Percentiles rank a stretch among this genome's conserved stretches.
Evolutionary conservation across 495 filamentous ascomycete species (phyloP).

Genomic region (Aspergillus sclerotioniger): DNA sequence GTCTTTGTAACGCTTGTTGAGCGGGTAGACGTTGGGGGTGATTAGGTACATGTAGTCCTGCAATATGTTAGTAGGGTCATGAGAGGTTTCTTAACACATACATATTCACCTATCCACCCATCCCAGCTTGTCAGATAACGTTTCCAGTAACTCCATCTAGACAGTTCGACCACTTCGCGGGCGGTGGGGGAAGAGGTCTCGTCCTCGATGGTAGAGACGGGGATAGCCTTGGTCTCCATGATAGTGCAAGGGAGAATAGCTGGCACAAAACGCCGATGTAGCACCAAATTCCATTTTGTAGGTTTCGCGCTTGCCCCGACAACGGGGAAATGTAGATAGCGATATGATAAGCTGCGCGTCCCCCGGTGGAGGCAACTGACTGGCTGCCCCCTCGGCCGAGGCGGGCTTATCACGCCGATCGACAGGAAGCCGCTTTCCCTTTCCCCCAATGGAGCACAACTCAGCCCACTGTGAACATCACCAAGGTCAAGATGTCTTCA

Average conservation of each 20-base stretch:
- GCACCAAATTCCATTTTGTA: not conserved
- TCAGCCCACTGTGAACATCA: not conserved
- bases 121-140: conserved; percentile 9
- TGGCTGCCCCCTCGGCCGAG: conserved; percentile 7
- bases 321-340: not conserved
- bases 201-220: conserved; percentile 1
- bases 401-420: not conserved
- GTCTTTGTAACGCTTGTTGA: conserved; percentile 64
- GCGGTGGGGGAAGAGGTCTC: not conserved
- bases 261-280: not conserved
- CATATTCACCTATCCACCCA: conserved; percentile 15
- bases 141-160: conserved; percentile 7
- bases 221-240: conserved; percentile 8
- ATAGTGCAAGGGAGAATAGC: not conserved
- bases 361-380: not conserved
- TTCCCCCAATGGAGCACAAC: not conserved
- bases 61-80: not conserved
- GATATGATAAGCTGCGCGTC: not conserved
- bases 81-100: not conserved
- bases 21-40: conserved; percentile 67
- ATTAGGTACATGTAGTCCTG: conserved; percentile 70
- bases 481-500: not conserved
- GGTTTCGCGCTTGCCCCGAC: not conserved
- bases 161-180: not conserved
- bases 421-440: no score